phyloP scores from a whole-genome alignment of 768 basidiomycete species.

The Sutorius australiensis region DNA sequence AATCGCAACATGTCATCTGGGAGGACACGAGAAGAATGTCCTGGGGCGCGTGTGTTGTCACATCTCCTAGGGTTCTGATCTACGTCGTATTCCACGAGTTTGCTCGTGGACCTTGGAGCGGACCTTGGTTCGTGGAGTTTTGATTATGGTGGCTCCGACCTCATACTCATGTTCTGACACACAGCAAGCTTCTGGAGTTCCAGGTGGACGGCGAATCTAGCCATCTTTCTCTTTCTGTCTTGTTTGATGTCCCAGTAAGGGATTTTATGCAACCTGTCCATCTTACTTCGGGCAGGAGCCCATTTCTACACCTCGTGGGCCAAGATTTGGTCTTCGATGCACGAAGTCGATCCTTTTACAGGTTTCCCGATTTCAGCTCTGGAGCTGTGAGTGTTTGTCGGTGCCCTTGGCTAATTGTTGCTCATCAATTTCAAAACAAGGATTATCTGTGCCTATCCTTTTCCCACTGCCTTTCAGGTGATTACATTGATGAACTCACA shows the following conservation, averaged over 20 bases:
- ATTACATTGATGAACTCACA: constrained; percentile 5
- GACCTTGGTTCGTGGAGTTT: background rate
- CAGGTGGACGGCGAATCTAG: background rate
- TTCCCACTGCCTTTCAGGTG: background rate
- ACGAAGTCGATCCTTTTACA: background rate
- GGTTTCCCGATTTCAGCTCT: background rate
- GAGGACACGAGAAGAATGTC: background rate
- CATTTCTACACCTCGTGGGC: background rate
- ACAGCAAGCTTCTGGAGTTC: constrained; percentile 3
- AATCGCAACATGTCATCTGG: constrained; percentile 1
- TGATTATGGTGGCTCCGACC: background rate
- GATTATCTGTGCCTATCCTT: background rate
- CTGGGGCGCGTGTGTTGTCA: constrained; percentile 2
- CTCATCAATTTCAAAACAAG: background rate
- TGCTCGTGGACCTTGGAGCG: background rate
- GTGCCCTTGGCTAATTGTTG: background rate
- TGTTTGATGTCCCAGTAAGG: background rate
- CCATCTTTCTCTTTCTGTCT: background rate
- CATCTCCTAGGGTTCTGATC: background rate
- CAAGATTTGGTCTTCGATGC: background rate
- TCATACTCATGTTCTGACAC: background rate
- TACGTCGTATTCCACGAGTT: background rate
- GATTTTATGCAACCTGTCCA: background rate
- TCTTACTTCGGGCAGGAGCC: background rate
- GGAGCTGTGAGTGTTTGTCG: background rate